Conservation (phyloP, 179 eudicot species). For the Silene coronaria region DNA sequence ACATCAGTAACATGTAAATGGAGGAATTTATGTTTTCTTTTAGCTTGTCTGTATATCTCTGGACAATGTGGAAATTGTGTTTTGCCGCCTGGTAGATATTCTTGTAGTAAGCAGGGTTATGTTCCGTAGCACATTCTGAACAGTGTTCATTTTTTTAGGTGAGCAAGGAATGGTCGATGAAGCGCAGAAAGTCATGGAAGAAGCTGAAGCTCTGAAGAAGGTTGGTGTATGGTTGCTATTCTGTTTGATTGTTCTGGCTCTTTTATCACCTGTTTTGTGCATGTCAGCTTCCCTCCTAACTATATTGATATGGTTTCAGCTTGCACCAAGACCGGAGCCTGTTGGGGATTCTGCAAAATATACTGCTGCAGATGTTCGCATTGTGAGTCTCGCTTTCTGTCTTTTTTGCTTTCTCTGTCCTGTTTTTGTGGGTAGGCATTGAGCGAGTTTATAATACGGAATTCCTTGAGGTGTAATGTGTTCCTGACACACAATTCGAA, state of each 20-base stretch:
- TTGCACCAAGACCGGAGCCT: constrained; percentile 80
- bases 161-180: constrained; percentile 98
- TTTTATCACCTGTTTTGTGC: neutral
- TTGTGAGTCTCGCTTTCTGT: constrained; percentile 45
- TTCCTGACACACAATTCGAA: neutral
- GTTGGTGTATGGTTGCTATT: constrained; percentile 27
- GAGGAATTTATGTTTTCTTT: neutral
- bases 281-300: neutral
- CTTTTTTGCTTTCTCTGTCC: neutral
- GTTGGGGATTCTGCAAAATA: constrained; percentile 63
- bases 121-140: constrained; percentile 10
- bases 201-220: constrained; percentile 97
- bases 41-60: neutral
- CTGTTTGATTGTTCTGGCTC: neutral
- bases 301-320: constrained; percentile 31
- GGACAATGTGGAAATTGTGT: neutral
- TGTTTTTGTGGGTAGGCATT: neutral
- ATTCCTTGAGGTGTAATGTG: neutral
- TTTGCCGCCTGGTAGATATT: neutral
- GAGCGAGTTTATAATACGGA: neutral
- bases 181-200: constrained; percentile 92
- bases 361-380: constrained; percentile 95
- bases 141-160: constrained; percentile 39
- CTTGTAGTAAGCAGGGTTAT: neutral
- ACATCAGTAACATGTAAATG: neutral